Evolutionary conservation across 2,329 filamentous ascomycete genomes (phyloP).

Genomic region (Aspergillus fumigatiaffinis): DNA sequence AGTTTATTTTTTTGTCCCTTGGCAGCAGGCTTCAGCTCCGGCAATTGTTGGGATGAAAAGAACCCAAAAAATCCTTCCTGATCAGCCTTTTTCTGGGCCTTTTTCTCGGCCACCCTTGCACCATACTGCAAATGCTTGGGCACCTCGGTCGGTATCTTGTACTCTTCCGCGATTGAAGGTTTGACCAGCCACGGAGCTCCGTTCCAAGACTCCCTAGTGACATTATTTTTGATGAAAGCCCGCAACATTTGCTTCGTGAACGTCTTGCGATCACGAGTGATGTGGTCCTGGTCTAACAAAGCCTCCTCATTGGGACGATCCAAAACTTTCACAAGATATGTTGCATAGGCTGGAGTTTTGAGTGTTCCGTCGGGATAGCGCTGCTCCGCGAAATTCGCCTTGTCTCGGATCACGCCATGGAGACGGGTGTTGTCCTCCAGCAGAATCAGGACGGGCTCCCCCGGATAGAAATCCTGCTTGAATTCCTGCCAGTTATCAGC

Average conservation of each 20-base stretch:
- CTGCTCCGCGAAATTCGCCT: constrained; percentile 67
- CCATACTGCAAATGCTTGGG: constrained; percentile 79
- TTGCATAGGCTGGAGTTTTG: constrained; percentile 64
- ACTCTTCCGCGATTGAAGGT: constrained; percentile 73
- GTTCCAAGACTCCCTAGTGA: constrained; percentile 87
- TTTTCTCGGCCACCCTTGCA: constrained; percentile 71
- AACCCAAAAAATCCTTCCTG: constrained; percentile 50
- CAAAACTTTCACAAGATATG: constrained; percentile 75
- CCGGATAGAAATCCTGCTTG: constrained; percentile 85
- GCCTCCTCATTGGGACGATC: constrained; percentile 67
- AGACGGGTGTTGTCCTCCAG: constrained; percentile 65
- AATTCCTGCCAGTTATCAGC: constrained; percentile 54
- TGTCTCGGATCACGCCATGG: constrained; percentile 76
- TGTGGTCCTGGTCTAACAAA: constrained; percentile 74
- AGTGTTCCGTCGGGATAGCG: constrained; percentile 63
- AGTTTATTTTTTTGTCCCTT: constrained; percentile 65
- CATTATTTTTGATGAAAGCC: constrained; percentile 90
- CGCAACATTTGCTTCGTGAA: constrained; percentile 94
- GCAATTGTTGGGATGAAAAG: constrained; percentile 54
- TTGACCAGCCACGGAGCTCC: constrained; percentile 98
- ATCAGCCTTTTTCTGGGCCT: constrained; percentile 61
- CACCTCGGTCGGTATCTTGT: constrained; percentile 82
- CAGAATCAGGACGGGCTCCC: constrained; percentile 74
- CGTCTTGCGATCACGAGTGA: constrained; percentile 80
- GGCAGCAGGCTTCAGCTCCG: constrained; percentile 68